Evolutionary conservation across 495 filamentous ascomycete genomes (phyloP).

Genomic region (Xylaria scruposa): DNA sequence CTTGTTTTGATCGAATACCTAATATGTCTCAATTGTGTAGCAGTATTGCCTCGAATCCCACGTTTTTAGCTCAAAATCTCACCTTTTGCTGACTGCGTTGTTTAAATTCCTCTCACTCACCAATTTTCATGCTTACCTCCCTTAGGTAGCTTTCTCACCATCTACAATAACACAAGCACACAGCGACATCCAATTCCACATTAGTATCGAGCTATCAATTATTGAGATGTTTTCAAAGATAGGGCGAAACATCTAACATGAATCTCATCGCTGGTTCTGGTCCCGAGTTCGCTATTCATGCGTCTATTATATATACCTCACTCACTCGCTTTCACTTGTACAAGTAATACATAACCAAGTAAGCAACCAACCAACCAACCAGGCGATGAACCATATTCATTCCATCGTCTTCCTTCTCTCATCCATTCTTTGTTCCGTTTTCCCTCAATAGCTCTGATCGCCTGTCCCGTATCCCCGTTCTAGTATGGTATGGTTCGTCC

Average conservation of each 20-base stretch:
- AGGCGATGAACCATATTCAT: too few species aligned
- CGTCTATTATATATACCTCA: slow-evolving; percentile 4
- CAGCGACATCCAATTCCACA: background rate
- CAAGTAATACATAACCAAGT: background rate
- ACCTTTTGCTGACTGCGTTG: background rate
- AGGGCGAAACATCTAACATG: background rate
- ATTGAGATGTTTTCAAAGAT: background rate
- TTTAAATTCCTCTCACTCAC: background rate
- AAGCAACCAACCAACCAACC: background rate
- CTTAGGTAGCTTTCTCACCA: background rate
- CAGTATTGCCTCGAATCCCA: too few species aligned
- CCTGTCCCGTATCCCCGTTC: background rate
- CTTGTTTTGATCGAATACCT: background rate
- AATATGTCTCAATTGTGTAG: background rate
- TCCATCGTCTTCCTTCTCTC: background rate
- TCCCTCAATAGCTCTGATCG: background rate
- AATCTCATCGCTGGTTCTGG: background rate
- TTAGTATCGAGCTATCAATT: background rate
- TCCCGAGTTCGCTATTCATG: background rate
- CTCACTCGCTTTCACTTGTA: slow-evolving; percentile 1
- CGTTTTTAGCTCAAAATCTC: background rate
- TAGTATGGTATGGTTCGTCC: background rate
- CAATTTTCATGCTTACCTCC: background rate
- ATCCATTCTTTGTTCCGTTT: background rate
- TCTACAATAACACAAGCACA: background rate